phyloP scores from a whole-genome alignment of 1,284 basidiomycete genomes.

The Heterobasidion irregulare region DNA sequence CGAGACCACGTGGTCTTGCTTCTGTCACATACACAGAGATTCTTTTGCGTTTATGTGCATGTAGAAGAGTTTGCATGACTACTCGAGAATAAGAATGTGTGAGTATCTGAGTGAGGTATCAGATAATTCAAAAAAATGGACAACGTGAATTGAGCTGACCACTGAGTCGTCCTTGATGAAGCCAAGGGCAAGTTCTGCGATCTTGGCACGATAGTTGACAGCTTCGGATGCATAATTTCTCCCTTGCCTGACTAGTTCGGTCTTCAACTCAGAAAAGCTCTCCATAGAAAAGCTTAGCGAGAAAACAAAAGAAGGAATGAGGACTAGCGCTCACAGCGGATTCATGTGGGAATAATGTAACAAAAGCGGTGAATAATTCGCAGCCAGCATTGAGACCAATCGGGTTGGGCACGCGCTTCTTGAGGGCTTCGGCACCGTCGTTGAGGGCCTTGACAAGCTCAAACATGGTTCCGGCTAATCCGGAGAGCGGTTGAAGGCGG shows the following conservation, averaged over 20 bases:
- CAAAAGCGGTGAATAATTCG: slow-evolving; percentile 85
- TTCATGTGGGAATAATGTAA: slow-evolving; percentile 80
- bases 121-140: slow-evolving; percentile 2
- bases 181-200: slow-evolving; percentile 81
- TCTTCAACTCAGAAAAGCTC: slow-evolving; percentile 79
- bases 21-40: slow-evolving; percentile 98
- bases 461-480: slow-evolving; percentile 76
- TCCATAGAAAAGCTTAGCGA: slow-evolving; percentile 21
- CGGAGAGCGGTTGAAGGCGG: slow-evolving; percentile 3
- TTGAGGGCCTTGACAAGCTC: slow-evolving; percentile 82
- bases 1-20: slow-evolving; percentile 78
- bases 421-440: slow-evolving; percentile 63
- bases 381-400: slow-evolving; percentile 87
- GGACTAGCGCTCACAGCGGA: slow-evolving; percentile 49
- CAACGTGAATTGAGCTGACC: slow-evolving; percentile 35
- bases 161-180: slow-evolving; percentile 95
- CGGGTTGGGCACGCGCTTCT: slow-evolving; percentile 61
- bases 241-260: slow-evolving; percentile 73
- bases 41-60: slow-evolving; percentile 84
- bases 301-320: slow-evolving; percentile 5
- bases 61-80: slow-evolving; percentile 87
- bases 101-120: slow-evolving; percentile 56
- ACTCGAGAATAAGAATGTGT: slow-evolving; percentile 96
- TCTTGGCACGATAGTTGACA: slow-evolving; percentile 84
- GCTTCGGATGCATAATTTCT: slow-evolving; percentile 72